A percentile compares a stretch with the other conserved stretches of the same genome.
Conservation (phyloP, 202 grass and related monocot genomes). For the Eragrostis tef region DNA sequence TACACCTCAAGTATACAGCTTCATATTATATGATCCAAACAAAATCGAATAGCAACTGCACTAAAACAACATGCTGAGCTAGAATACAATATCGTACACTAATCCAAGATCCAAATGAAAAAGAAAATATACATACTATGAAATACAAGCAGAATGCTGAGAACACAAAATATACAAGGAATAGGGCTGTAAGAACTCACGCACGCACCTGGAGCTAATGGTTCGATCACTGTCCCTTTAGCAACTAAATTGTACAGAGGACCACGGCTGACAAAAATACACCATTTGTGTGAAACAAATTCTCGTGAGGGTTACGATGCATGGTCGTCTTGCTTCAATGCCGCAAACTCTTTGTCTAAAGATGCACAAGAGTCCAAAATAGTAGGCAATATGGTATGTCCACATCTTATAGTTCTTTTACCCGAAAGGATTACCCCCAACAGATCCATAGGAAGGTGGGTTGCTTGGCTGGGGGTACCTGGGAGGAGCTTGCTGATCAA, state of each 20-base stretch:
- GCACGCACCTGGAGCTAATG: background rate
- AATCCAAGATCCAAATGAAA: constrained; percentile 23
- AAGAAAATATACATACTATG: constrained; percentile 50
- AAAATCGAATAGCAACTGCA: constrained; percentile 38
- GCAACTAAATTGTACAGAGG: constrained; percentile 33
- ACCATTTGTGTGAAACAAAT: constrained; percentile 48
- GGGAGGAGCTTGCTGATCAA: constrained; percentile 64
- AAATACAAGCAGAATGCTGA: background rate
- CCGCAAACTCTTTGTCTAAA: constrained; percentile 33
- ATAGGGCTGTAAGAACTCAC: background rate
- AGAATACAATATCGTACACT: constrained; percentile 29
- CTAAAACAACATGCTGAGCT: constrained; percentile 34
- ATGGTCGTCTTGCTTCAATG: constrained; percentile 8
- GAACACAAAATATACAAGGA: constrained; percentile 58
- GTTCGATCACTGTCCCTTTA: constrained; percentile 2
- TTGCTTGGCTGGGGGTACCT: constrained; percentile 71
- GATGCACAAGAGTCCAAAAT: constrained; percentile 39
- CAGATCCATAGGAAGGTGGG: constrained; percentile 64
- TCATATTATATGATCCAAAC: background rate
- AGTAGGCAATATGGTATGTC: constrained; percentile 8
- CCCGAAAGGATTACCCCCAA: constrained; percentile 92
- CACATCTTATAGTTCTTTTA: constrained; percentile 36
- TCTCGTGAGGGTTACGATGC: constrained; percentile 18
- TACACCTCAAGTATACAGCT: constrained; percentile 13
- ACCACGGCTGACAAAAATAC: constrained; percentile 46